Conservation (phyloP, 1,284 basidiomycete genomes). For the Heliocybe sulcata region DNA sequence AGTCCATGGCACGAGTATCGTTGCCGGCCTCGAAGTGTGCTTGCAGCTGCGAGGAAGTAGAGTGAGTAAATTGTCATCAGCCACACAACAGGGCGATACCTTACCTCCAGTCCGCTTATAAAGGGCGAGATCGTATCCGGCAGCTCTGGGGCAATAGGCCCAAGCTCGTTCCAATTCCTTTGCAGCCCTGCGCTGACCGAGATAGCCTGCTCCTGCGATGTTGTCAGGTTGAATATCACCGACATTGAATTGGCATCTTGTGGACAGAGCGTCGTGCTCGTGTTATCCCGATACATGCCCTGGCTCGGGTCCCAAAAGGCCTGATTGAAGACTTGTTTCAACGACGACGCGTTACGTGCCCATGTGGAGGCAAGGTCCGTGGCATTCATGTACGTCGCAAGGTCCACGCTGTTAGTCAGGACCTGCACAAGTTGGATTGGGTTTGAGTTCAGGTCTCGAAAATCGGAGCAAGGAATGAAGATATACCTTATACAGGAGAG, state of each 20-base stretch:
- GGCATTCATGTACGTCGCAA: constrained; percentile 34
- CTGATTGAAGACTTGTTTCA: constrained; percentile 35
- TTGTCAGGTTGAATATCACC: constrained; percentile 41
- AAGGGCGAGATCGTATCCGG: constrained; percentile 46
- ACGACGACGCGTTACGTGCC: constrained; percentile 30
- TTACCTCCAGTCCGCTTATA: constrained; percentile 41
- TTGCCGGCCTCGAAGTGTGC: constrained; percentile 43
- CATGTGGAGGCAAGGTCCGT: constrained; percentile 24
- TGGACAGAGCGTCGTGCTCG: constrained; percentile 32
- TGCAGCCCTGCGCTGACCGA: constrained; percentile 36
- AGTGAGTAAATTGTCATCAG: neutral
- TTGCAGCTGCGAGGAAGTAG: constrained; percentile 27
- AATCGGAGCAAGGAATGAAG: neutral
- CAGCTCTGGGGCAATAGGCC: constrained; percentile 40
- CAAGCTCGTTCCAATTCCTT: constrained; percentile 40
- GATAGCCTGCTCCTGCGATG: constrained; percentile 27
- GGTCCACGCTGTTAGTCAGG: constrained; percentile 36
- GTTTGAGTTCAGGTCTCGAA: too few relatives aligned
- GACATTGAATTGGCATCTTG: constrained; percentile 47
- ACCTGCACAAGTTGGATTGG: too few relatives aligned
- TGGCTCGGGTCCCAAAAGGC: constrained; percentile 33
- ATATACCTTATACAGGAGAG: constrained; percentile 34
- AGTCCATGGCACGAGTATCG: constrained; percentile 38
- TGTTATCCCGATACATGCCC: constrained; percentile 42
- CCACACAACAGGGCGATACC: neutral